Conservation (phyloP, 2,329 filamentous ascomycete genomes). For the Lasiodiplodia citricola region DNA sequence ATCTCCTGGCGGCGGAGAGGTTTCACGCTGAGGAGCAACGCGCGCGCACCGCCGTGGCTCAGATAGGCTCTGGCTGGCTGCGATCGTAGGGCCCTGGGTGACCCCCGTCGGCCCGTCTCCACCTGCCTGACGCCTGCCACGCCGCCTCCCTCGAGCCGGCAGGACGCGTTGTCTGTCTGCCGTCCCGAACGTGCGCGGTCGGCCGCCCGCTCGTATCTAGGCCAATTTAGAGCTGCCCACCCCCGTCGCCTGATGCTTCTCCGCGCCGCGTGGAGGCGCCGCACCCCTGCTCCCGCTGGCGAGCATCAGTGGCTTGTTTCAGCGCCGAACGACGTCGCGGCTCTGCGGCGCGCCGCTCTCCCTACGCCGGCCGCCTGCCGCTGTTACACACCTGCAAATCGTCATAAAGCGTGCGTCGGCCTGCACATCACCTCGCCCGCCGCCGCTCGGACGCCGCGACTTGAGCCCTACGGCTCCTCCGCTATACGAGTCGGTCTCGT, state of each 20-base stretch:
- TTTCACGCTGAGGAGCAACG: conserved; percentile 25
- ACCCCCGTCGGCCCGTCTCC: conserved; percentile 17
- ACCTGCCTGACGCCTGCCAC: conserved; percentile 5
- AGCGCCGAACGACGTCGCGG: conserved; percentile 15
- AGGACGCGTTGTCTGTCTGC: background rate
- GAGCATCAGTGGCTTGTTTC: conserved; percentile 19
- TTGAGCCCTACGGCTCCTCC: conserved; percentile 3
- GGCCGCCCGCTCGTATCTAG: conserved; percentile 7
- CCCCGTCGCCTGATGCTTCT: conserved; percentile 13
- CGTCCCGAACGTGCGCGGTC: background rate
- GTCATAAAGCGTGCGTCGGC: conserved; percentile 14
- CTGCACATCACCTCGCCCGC: conserved; percentile 17
- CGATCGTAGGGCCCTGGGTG: conserved; percentile 1
- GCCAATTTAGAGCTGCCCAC: conserved; percentile 10
- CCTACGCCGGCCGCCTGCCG: conserved; percentile 12
- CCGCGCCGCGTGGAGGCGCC: background rate
- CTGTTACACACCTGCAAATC: conserved; percentile 23
- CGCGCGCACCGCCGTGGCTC: conserved; percentile 4
- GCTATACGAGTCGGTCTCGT: conserved; percentile 14
- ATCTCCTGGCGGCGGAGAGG: conserved; percentile 25
- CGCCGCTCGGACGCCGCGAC: background rate
- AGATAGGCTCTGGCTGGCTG: conserved; percentile 13
- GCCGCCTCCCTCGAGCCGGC: background rate
- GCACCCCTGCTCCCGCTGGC: background rate
- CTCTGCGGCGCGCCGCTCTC: conserved; percentile 10